phyloP scores from a whole-genome alignment of 306 rosid genomes.

The Malus sieversii region DNA sequence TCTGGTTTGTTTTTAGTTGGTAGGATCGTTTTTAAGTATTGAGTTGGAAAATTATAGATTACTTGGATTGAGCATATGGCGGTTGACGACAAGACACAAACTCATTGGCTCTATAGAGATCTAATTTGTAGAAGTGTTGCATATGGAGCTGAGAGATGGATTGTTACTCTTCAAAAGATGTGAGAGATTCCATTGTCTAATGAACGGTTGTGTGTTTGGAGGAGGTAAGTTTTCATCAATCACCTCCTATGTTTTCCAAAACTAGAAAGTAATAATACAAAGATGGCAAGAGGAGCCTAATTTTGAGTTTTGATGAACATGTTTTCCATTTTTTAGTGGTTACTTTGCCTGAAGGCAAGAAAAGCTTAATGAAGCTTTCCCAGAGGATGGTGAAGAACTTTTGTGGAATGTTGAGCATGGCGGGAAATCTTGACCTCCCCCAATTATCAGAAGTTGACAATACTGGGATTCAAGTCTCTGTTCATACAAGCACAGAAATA shows the following conservation, averaged over 20 bases:
- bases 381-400: conserved; percentile 56
- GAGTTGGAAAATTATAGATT: conserved; percentile 21
- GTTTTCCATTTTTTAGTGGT: conserved; percentile 22
- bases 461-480: conserved; percentile 27
- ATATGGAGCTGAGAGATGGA: conserved; percentile 72
- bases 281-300: too few relatives aligned
- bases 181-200: conserved; percentile 31
- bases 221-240: conserved; percentile 24
- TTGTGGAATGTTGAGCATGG: conserved; percentile 37
- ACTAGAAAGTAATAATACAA: too few relatives aligned
- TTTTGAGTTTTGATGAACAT: not conserved
- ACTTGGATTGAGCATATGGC: conserved; percentile 74
- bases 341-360: conserved; percentile 24
- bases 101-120: conserved; percentile 39
- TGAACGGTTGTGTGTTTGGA: conserved; percentile 14
- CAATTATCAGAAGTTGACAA: conserved; percentile 29
- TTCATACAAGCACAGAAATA: conserved; percentile 22
- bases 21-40: not conserved
- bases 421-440: conserved; percentile 34
- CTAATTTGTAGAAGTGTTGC: conserved; percentile 23
- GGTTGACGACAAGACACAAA: conserved; percentile 45
- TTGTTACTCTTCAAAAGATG: conserved; percentile 57
- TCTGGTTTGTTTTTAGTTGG: not conserved
- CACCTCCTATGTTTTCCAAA: too few relatives aligned
- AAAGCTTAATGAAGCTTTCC: conserved; percentile 36